Conservation (phyloP, 495 filamentous ascomycete genomes). For the Delitschia confertaspora region DNA sequence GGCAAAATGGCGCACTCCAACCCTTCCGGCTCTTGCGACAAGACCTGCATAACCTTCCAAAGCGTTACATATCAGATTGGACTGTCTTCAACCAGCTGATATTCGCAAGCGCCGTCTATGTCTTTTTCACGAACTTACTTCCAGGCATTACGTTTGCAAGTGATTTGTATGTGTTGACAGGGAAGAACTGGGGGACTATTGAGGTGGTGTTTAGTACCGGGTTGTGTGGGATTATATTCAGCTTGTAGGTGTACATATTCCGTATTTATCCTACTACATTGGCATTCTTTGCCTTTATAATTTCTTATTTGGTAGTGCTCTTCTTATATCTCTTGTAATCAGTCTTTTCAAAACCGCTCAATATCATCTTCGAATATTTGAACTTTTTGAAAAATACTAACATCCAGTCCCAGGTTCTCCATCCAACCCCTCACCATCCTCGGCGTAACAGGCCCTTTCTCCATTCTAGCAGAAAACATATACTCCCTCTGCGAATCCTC, state of each 20-base stretch:
- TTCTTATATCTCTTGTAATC: no score
- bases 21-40: conserved; percentile 56
- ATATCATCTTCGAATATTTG: neutral
- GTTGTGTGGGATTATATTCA: conserved; percentile 58
- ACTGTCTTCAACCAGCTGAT: conserved; percentile 60
- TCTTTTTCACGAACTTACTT: conserved; percentile 68
- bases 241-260: conserved; percentile 41
- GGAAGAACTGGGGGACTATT: conserved; percentile 59
- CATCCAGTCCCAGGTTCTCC: conserved; percentile 43
- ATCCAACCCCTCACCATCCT: conserved; percentile 64
- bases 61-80: conserved; percentile 59
- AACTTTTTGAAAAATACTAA: neutral
- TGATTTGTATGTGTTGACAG: conserved; percentile 59
- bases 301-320: no score
- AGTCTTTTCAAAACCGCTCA: no score
- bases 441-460: conserved; percentile 66
- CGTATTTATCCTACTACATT: conserved; percentile 1
- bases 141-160: conserved; percentile 67
- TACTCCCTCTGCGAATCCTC: conserved; percentile 49
- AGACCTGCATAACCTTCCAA: conserved; percentile 48
- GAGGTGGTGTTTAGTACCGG: conserved; percentile 67
- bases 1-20: conserved; percentile 7
- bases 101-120: conserved; percentile 61
- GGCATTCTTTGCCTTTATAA: no score
- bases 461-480: conserved; percentile 62